Evolutionary conservation across 331 rosid genomes (phyloP), one percentile per base, ranked within the genome.

Genomic region (Telfairia occidentalis): DNA sequence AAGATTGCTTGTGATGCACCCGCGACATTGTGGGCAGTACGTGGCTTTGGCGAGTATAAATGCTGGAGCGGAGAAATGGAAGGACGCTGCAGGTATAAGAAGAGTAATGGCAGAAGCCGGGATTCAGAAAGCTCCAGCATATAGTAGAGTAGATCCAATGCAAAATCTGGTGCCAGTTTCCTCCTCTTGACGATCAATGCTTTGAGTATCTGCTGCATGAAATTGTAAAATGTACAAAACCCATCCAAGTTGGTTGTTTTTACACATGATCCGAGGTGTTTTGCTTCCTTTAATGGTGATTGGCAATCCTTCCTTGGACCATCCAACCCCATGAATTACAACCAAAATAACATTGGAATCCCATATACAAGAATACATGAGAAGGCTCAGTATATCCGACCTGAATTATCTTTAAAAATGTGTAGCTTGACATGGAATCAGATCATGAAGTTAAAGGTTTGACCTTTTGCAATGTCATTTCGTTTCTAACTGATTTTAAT

Each of bases 41-140:
- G 81, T 92, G 72, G 75, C 78, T 49, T 74, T 92, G 85, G 88
- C 96, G 28, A 89, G 84, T 78, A 89, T 89, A 48, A 83, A 87
- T 45, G 96, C 95, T 0, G 85, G 75, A 46, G 83, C 72, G 29
- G 86, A 80, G 86, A 89, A 83, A 83, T 90, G 98, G 96, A 86
- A 84, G 77, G 85, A n/a, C 40, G 96, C 97, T 35, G 86, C 86
- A 52, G 81, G 73, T 71, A 40, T 84, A 38, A 87, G 98, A 81
- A 84, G 78, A 79, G 78, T 76, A 77, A 89, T 87, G 85, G 29
- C 19, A 59, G 80, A 80, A 6, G 85, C 83, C 16, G 84, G 96
- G 79, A 79, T 92, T 81, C 84, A 52, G 58, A 90, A 90, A 82
- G 72, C 76, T 80, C 90, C 97, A 38, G 96, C 98, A 11, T 90